A percentile compares a stretch with the other conserved stretches of the same genome.
Conservation (phyloP, 192 early-diverging fungal species). For the Podila minutissima region DNA sequence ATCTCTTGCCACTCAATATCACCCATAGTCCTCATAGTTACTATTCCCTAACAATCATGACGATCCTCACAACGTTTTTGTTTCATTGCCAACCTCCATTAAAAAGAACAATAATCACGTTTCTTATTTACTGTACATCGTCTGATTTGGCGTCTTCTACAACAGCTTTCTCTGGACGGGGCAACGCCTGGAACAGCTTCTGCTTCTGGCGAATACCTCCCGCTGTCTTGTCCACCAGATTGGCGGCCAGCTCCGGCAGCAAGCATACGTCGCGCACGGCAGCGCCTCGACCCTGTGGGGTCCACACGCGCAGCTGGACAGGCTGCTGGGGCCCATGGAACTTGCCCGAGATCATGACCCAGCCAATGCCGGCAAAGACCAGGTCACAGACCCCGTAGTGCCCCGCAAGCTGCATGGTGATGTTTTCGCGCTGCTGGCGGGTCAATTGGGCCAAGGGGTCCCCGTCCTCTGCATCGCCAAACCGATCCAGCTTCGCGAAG, state of each 20-base stretch:
- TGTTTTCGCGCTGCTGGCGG: conserved; percentile 5
- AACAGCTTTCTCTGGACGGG: background rate
- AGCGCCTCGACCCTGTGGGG: conserved; percentile 29
- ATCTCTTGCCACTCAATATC: too few relatives aligned
- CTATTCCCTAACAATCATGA: too few relatives aligned
- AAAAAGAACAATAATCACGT: too few relatives aligned
- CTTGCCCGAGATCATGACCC: conserved; percentile 50
- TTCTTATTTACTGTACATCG: too few relatives aligned
- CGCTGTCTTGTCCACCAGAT: conserved; percentile 36
- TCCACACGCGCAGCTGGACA: conserved; percentile 30
- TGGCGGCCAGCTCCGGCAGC: conserved; percentile 33
- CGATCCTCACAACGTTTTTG: too few relatives aligned
- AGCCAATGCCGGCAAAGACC: conserved; percentile 46
- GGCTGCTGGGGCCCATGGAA: conserved; percentile 24
- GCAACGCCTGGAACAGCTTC: conserved; percentile 23
- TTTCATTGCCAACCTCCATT: too few relatives aligned
- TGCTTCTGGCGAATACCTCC: conserved; percentile 40
- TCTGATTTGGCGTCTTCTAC: too few relatives aligned
- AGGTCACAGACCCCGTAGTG: conserved; percentile 45
- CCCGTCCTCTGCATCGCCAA: background rate
- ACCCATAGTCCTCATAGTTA: too few relatives aligned
- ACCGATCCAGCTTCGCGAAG: conserved; percentile 4
- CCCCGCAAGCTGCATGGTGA: conserved; percentile 10
- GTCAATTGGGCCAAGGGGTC: conserved; percentile 4
- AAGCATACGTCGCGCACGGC: conserved; percentile 19